These are phyloP conservation scores for Kodamaea fungicola DNA, from an alignment of 1,139 yeast species.

Conservation along the genomic window DNA sequence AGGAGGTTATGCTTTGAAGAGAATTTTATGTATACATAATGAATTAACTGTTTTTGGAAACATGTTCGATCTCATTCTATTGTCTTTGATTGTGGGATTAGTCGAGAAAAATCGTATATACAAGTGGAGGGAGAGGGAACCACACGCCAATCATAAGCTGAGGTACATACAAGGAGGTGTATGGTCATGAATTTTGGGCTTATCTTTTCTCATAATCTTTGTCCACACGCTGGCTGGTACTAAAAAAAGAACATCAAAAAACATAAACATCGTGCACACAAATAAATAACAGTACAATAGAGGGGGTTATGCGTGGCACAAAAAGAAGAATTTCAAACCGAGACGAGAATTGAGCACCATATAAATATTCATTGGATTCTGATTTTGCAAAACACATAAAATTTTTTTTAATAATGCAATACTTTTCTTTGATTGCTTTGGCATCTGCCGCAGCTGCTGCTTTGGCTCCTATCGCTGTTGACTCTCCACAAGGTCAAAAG, in stretches of 20 bases:
- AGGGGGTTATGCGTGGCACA: background rate
- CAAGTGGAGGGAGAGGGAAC: too few relatives aligned
- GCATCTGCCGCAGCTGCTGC: constrained; percentile 14
- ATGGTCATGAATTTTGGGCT: too few relatives aligned
- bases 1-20: too few relatives aligned
- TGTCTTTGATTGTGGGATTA: too few relatives aligned
- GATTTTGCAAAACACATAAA: background rate
- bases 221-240: background rate
- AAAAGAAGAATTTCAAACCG: too few relatives aligned
- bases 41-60: background rate
- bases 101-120: too few relatives aligned
- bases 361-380: background rate
- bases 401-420: constrained; percentile 3
- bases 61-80: background rate
- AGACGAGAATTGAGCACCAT: too few relatives aligned
- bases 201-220: too few relatives aligned
- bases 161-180: too few relatives aligned
- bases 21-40: too few relatives aligned
- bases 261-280: background rate
- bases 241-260: constrained; percentile 1
- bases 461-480: constrained; percentile 24
- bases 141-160: too few relatives aligned
- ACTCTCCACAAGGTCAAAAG: constrained; percentile 22
- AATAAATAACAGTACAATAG: constrained; percentile 1
- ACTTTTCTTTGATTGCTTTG: constrained; percentile 6